A percentile compares a stretch with the other conserved stretches of the same genome.
Conservation (phyloP, 148 eudicot genomes). For the Oxyria digyna region DNA sequence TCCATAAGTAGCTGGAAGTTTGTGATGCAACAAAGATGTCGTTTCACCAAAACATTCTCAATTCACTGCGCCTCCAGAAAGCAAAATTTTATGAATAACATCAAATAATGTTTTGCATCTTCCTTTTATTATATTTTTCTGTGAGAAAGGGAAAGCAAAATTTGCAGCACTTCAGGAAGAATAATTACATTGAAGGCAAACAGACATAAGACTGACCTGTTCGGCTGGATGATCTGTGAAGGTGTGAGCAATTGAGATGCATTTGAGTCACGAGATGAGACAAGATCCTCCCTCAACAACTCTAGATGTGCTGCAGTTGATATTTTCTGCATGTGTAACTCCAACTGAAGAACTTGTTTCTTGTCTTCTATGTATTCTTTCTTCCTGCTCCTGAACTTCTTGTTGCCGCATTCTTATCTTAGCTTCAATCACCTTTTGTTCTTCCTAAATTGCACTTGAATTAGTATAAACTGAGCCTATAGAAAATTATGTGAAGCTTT, state of each 20-base stretch:
- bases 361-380: too few relatives aligned
- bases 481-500: not conserved
- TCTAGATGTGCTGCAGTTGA: constrained; percentile 37
- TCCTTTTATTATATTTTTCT: not conserved
- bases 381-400: too few relatives aligned
- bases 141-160: not conserved
- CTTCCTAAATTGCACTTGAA: constrained; percentile 41
- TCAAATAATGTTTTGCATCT: not conserved
- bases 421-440: constrained; percentile 93
- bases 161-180: not conserved
- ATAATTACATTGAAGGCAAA: not conserved
- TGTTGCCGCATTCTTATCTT: too few relatives aligned
- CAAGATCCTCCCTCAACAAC: constrained; percentile 55
- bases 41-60: not conserved
- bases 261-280: constrained; percentile 29
- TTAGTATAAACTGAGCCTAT: not conserved
- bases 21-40: not conserved
- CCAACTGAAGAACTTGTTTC: too few relatives aligned
- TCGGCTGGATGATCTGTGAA: too few relatives aligned
- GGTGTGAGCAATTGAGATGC: constrained; percentile 28
- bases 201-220: too few relatives aligned
- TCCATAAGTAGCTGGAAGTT: not conserved
- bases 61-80: not conserved
- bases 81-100: not conserved
- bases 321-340: too few relatives aligned